These are phyloP conservation scores for Trypanosoma boissoni DNA, from an alignment of 208 protist species.

Conservation along the genomic window DNA sequence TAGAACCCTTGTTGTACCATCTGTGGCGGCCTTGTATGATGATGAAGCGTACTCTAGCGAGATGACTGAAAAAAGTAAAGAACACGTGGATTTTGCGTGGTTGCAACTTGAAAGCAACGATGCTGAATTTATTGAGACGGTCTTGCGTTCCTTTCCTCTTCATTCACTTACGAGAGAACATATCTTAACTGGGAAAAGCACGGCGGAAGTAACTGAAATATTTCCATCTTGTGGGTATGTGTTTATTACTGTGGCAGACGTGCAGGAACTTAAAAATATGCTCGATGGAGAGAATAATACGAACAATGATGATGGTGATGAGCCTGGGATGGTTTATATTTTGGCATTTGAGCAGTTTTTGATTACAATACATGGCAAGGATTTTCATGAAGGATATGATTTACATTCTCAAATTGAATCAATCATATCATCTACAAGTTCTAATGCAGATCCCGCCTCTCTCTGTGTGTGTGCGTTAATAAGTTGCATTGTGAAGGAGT, in stretches of 20 bases:
- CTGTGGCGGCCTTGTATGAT: conserved; percentile 24
- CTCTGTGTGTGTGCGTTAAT: conserved; percentile 55
- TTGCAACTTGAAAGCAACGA: conserved; percentile 24
- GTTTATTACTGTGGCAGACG: conserved; percentile 17
- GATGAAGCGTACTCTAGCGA: not conserved
- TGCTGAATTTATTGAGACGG: conserved; percentile 15
- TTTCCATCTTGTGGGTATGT: conserved; percentile 34
- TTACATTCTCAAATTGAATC: conserved; percentile 21
- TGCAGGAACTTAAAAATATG: not conserved
- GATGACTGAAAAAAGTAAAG: not conserved
- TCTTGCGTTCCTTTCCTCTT: conserved; percentile 24
- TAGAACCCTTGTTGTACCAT: conserved; percentile 16
- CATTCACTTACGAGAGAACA: conserved; percentile 23
- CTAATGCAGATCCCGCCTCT: conserved; percentile 29
- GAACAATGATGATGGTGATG: conserved; percentile 1
- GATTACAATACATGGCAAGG: conserved; percentile 15
- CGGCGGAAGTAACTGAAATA: conserved; percentile 20
- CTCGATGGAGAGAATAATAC: no score
- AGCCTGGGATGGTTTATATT: conserved; percentile 18
- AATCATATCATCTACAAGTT: conserved; percentile 14
- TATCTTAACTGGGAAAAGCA: conserved; percentile 11
- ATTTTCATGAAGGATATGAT: conserved; percentile 15
- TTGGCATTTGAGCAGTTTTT: conserved; percentile 27
- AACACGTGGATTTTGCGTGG: conserved; percentile 27
- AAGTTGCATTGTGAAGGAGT: conserved; percentile 38